Evolutionary conservation across 1,139 yeast species (phyloP), one percentile per base, ranked within the genome.

Genomic region (Sugiyamaella castrensis): DNA sequence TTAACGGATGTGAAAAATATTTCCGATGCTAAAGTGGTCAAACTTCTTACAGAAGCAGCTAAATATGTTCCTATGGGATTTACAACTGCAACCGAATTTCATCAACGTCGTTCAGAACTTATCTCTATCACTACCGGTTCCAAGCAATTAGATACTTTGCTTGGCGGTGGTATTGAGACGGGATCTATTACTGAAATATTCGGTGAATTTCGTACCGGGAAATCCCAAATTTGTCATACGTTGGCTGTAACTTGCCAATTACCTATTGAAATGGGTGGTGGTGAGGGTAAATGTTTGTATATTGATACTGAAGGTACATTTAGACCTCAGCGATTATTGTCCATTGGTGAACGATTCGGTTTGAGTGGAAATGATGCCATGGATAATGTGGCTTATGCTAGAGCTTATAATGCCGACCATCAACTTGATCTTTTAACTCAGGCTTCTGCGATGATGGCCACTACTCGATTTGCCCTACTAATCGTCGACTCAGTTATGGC

Each of bases 221-320:
- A 92, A 67, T 88, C 97, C 5, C 99, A 92, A 71, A 72, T 92
- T 46, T 94, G 98, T 68, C 98, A 94, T 66, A 94, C 98, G 0
- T 74, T 94, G 54, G 96, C 98, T 0, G 96, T 94, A 9, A 91
- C 98, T 1, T 92, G 98, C 66, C 99, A 92, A 68, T 73, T 92
- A 51, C 98, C 98, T 2, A 82, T 92, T 43, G 98, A 92, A 65
- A 86, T 87, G 87, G 98, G 98, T 39, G 99, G 99, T 51, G 99
- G 98, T 45, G 99, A 92, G 71, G 98, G 99, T 35, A 89, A 94
- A 67, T 92, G 98, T 68, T 75, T 94, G 51, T 94, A 87, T 65
- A 91, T 92, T 55, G 99, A 92, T 64, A 92, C 98, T 0, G 99
- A 92, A 64, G 96, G 96, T 12, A 94, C 98, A 0, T 92, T 94